Evolutionary conservation across 805 yeast genomes (phyloP).

Genomic region (Brettanomyces sp.): DNA sequence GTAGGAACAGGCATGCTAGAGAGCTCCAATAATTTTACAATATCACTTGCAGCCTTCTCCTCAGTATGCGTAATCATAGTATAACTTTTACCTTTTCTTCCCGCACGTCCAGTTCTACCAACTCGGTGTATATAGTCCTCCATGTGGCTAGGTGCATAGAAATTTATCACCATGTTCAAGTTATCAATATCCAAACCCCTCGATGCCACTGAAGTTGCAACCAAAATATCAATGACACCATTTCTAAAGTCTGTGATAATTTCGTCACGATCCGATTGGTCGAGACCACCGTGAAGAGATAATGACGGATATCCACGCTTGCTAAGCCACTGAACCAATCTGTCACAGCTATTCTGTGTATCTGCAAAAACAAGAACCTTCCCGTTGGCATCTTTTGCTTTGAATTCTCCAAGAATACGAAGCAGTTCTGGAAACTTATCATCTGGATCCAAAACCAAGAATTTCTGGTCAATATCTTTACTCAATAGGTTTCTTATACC

Average conservation of each 20-base stretch:
- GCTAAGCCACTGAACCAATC: slow-evolving; percentile 43
- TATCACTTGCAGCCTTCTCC: slow-evolving; percentile 55
- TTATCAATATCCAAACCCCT: slow-evolving; percentile 92
- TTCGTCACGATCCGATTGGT: slow-evolving; percentile 69
- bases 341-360: slow-evolving; percentile 80
- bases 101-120: slow-evolving; percentile 94
- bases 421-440: slow-evolving; percentile 50
- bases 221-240: slow-evolving; percentile 53
- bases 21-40: slow-evolving; percentile 57
- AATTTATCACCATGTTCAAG: slow-evolving; percentile 70
- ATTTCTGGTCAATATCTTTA: slow-evolving; percentile 65
- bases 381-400: slow-evolving; percentile 24
- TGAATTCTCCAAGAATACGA: slow-evolving; percentile 42
- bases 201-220: slow-evolving; percentile 93
- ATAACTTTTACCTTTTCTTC: slow-evolving; percentile 58
- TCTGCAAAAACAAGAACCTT: slow-evolving; percentile 80
- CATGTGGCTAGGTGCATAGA: slow-evolving; percentile 74
- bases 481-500: slow-evolving; percentile 79
- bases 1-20: slow-evolving; percentile 48
- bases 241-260: slow-evolving; percentile 63
- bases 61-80: slow-evolving; percentile 61
- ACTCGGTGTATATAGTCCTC: slow-evolving; percentile 96
- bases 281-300: slow-evolving; percentile 88
- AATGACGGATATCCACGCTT: slow-evolving; percentile 48
- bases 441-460: slow-evolving; percentile 47